Evolutionary conservation across 208 protist species (phyloP), one percentile per base, ranked within the genome.

Genomic region (Trichomonas vaginalis): DNA sequence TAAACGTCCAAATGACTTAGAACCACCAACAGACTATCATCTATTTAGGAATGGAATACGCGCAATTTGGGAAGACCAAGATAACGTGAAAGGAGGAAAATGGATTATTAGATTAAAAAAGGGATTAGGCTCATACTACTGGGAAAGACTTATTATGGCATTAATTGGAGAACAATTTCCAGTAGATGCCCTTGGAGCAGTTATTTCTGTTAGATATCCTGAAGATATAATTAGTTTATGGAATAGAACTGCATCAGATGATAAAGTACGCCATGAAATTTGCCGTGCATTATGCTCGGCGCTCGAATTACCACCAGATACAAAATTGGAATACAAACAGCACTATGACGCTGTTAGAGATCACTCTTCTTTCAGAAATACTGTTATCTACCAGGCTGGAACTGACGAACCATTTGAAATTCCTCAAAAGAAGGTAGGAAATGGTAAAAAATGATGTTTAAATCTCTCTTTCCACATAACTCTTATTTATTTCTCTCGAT

Each of bases 51-150:
- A 96, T 32, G 95, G 95, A 3, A 92, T 96, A 62, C 56, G 88
- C 2, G 83, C 95, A 23, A 96, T 96, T 87, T 96, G 95, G 95
- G 95, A 96, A 61, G 95, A 96, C 39, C 14, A 49, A 32, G 80
- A 46, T 32, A 96, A 96, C 45, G 95, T 95, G 37, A 92, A 96
- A 8, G 95, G 95, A 42, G 95, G 95, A 32, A 96, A 96, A 47
- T 96, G 95, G 95, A 92, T 92, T 12, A 92, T 92, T 51, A 42
- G 86, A 2, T 32, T 92, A 8, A 92, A 92, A 40, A 92, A 92
- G 37, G 86, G 86, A 92, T 15, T 92, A 10, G 86, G 40, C 48
- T 48, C 40, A 8, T 92, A 92, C 37, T 92, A 92, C 37, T 92
- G 86, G 86, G 86, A 92, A 27, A 27, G 86, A 35, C 45, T 92